phyloP scores from a whole-genome alignment of 768 basidiomycete genomes.

The Mycena chlorophos region DNA sequence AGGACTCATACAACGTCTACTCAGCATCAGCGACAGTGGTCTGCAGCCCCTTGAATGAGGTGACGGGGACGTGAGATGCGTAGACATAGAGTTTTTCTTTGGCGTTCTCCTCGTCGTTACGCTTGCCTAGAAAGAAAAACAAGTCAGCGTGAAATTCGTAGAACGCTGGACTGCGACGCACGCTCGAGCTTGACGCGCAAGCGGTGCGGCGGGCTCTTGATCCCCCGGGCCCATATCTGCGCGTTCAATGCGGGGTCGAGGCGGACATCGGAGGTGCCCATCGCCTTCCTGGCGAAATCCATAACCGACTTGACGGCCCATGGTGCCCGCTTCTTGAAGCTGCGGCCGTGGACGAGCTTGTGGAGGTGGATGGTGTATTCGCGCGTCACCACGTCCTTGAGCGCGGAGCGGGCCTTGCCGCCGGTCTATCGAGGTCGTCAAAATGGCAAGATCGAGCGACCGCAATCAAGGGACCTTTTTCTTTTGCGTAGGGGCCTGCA shows the following conservation, averaged over 20 bases:
- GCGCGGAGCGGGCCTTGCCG: slow-evolving; percentile 92
- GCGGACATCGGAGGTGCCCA: slow-evolving; percentile 94
- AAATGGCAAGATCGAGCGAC: not conserved
- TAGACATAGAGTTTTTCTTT: slow-evolving; percentile 98
- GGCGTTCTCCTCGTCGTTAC: slow-evolving; percentile 98
- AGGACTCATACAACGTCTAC: slow-evolving; percentile 42
- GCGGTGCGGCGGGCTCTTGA: slow-evolving; percentile 92
- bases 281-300: slow-evolving; percentile 87
- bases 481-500: slow-evolving; percentile 52
- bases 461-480: slow-evolving; percentile 56
- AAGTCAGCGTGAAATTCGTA: not conserved
- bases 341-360: slow-evolving; percentile 88
- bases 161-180: slow-evolving; percentile 43
- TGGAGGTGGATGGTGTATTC: slow-evolving; percentile 99
- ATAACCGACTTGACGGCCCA: slow-evolving; percentile 94
- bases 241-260: slow-evolving; percentile 97
- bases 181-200: slow-evolving; percentile 93
- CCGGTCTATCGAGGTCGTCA: slow-evolving; percentile 45
- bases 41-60: slow-evolving; percentile 88
- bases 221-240: slow-evolving; percentile 89
- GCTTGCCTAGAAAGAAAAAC: slow-evolving; percentile 65
- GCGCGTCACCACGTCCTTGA: slow-evolving; percentile 96
- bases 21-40: slow-evolving; percentile 80
- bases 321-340: slow-evolving; percentile 98
- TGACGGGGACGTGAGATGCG: slow-evolving; percentile 77